These are phyloP conservation scores for Xylona heveae DNA, from an alignment of 495 filamentous ascomycete genomes.

Conservation along the genomic window DNA sequence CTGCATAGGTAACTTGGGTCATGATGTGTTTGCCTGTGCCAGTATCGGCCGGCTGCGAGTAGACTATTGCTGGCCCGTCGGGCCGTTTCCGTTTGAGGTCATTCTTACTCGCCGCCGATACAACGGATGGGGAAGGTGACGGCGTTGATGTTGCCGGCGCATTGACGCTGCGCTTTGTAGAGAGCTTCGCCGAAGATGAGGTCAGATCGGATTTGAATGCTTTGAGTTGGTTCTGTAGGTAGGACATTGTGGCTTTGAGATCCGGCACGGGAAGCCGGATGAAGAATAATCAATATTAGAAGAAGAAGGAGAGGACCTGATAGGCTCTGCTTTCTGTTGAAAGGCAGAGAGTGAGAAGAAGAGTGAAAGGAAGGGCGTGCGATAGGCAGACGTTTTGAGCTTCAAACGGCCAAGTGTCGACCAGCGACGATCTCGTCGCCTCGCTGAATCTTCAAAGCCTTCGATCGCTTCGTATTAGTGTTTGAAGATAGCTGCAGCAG, in stretches of 20 bases:
- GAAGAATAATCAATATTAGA: no score
- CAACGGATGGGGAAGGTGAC: conserved; percentile 16
- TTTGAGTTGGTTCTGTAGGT: conserved; percentile 25
- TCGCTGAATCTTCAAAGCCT: no score
- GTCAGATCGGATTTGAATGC: conserved; percentile 25
- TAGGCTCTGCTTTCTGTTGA: no score
- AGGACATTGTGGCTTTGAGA: conserved; percentile 20
- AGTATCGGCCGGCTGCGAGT: conserved; percentile 58
- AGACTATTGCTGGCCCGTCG: conserved; percentile 32
- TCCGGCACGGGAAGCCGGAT: no score
- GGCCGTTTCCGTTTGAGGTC: conserved; percentile 36
- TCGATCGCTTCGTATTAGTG: no score
- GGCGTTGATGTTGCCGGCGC: conserved; percentile 16
- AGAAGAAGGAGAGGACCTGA: no score
- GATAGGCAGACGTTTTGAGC: no score
- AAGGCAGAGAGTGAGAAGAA: no score
- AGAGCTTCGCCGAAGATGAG: conserved; percentile 24
- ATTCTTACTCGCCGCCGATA: conserved; percentile 21
- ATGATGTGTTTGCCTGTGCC: conserved; percentile 59
- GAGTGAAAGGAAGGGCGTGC: no score
- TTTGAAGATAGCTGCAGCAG: no score
- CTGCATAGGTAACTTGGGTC: conserved; percentile 65
- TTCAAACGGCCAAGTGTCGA: no score
- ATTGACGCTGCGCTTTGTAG: conserved; percentile 21
- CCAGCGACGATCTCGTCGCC: no score